Evolutionary conservation across 2,329 filamentous ascomycete genomes (phyloP).

Genomic region (Fusarium pininemorale): DNA sequence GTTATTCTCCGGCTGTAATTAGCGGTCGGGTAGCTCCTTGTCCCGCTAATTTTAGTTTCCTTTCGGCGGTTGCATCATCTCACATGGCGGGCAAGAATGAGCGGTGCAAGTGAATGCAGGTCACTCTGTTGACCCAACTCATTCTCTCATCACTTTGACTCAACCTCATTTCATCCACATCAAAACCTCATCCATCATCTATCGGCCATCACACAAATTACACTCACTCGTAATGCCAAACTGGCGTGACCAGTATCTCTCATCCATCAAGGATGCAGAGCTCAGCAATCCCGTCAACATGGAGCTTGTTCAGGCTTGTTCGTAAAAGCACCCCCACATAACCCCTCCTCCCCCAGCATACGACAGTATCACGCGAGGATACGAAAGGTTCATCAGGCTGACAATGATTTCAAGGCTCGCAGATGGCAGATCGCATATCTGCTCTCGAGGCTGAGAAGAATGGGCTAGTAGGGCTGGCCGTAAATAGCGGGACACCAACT

Average conservation of each 20-base stretch:
- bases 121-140: slow-evolving; percentile 4
- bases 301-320: slow-evolving; percentile 83
- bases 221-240: slow-evolving; percentile 58
- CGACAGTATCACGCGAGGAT: slow-evolving; percentile 16
- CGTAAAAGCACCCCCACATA: slow-evolving; percentile 43
- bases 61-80: slow-evolving; percentile 41
- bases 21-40: slow-evolving; percentile 21
- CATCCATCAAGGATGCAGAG: slow-evolving; percentile 76
- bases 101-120: slow-evolving; percentile 19
- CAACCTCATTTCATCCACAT: background rate
- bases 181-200: background rate
- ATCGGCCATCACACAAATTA: background rate
- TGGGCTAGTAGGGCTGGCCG: slow-evolving; percentile 45
- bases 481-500: slow-evolving; percentile 37
- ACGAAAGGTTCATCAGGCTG: slow-evolving; percentile 12
- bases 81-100: slow-evolving; percentile 30
- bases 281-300: slow-evolving; percentile 69
- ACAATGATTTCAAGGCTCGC: slow-evolving; percentile 60
- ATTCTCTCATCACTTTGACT: slow-evolving; percentile 1
- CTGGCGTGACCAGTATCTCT: slow-evolving; percentile 85
- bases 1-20: slow-evolving; percentile 48
- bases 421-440: slow-evolving; percentile 73
- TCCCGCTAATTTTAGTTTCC: slow-evolving; percentile 16
- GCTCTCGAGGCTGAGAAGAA: slow-evolving; percentile 68
- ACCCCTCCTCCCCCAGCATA: slow-evolving; percentile 12